Conservation (phyloP, 176 grass and related monocot genomes). For the Triticum dicoccoides region DNA sequence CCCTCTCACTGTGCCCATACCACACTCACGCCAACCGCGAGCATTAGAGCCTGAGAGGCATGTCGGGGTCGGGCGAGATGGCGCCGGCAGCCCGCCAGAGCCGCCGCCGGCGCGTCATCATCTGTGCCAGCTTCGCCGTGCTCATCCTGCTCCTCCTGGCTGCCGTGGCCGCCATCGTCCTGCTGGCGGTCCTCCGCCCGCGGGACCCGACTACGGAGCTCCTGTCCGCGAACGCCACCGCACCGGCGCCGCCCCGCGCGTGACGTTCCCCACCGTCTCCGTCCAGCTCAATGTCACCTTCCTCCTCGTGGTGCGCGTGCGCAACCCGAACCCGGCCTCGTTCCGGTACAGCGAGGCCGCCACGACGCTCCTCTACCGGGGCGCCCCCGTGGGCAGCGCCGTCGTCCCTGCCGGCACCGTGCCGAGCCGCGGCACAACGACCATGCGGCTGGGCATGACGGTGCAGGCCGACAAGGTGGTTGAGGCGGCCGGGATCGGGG, state of each 20-base stretch:
- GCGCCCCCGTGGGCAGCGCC: conserved; percentile 44
- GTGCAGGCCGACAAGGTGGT: conserved; percentile 52
- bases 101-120: conserved; percentile 24
- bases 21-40: not conserved
- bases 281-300: conserved; percentile 73
- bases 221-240: conserved; percentile 43
- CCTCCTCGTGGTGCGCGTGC: conserved; percentile 47
- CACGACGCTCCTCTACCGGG: conserved; percentile 55
- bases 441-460: conserved; percentile 39
- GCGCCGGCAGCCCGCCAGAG: not conserved
- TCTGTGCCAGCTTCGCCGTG: conserved; percentile 27
- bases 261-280: conserved; percentile 1
- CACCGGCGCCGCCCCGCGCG: conserved; percentile 21
- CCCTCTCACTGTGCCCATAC: not conserved
- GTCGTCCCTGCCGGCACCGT: conserved; percentile 43
- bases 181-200: conserved; percentile 50
- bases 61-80: conserved; percentile 35
- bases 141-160: conserved; percentile 47
- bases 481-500: conserved; percentile 20
- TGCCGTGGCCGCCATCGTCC: conserved; percentile 37
- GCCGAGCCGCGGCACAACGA: conserved; percentile 36
- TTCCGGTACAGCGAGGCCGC: conserved; percentile 47
- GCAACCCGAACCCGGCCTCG: conserved; percentile 70
- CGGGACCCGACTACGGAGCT: conserved; percentile 51
- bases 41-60: not conserved